Base-by-base conservation (phyloP, 352 stramenopile genomes). In the Globisporangium spinosum region DNA sequence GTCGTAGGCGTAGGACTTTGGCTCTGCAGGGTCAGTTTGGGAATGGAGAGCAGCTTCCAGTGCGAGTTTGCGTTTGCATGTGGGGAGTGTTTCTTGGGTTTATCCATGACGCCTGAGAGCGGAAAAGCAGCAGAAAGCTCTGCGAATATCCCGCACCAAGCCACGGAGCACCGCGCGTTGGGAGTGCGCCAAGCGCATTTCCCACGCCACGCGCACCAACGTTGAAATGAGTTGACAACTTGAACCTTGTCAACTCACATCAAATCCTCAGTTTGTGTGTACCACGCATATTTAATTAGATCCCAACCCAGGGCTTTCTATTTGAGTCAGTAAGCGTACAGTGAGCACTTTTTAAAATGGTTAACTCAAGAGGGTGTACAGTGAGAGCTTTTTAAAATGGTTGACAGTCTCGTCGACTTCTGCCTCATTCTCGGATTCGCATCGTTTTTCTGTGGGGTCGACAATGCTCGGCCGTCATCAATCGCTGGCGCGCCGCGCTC, bases 381-480 rank as follows among this genome's bases (percentile, higher is more conserved):
- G 38, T 45, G 38, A 20, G 3, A 13, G 8, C 38, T 45, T 45
- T 45, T 45, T 45, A 45, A 45, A 45, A 15, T 45, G 38, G 43
- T 22, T 51, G 43, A 23, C 12, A 45, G 13, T 23, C 53, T 58
- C 12, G 53, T 32, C 25, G 13, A 38, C 27, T 27, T 55, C 29
- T 34, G 25, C 54, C 54, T 38, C 34, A 69, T 67, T 32, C 29
- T 32, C 29, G 29, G 29, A 32, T 32, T 67, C n/a, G 13, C 32
- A 51, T 70, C 58, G 60, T 62, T 72, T 12, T 60, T 64, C 27
- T 58, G 35, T 55, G 25, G 51, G 32, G 55, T 40, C 45, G 25
- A 58, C 32, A 64, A 65, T 70, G 64, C 55, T 70, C 64, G 32
- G 23, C 38, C 27, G 56, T 53, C 56, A 54, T 51, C 64, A 64